These are phyloP conservation scores for Bidens hawaiensis DNA, from an alignment of 140 eudicot species.

Conservation along the genomic window DNA sequence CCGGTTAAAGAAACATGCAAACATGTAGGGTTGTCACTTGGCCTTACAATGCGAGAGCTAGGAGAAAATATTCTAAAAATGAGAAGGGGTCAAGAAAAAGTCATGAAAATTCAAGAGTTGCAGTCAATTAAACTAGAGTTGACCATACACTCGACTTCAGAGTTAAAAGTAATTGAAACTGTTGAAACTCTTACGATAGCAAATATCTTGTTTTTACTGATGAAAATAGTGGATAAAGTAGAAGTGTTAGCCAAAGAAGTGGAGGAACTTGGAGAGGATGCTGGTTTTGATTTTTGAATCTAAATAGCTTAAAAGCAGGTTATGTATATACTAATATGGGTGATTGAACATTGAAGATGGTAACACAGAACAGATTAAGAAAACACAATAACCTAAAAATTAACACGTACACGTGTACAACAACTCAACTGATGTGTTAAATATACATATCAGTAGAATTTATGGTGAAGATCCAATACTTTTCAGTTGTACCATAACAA, in stretches of 20 bases:
- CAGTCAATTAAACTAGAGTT: constrained; percentile 44
- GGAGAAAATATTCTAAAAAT: constrained; percentile 63
- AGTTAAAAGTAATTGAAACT: constrained; percentile 22
- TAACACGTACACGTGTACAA: constrained; percentile 9
- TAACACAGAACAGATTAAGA: not conserved
- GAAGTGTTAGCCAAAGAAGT: constrained; percentile 57
- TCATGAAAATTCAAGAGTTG: constrained; percentile 33
- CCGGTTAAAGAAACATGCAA: constrained; percentile 46
- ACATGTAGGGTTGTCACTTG: constrained; percentile 30
- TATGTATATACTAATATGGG: constrained; percentile 8
- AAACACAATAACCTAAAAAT: constrained; percentile 4
- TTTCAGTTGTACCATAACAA: constrained; percentile 6
- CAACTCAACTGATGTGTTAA: not conserved
- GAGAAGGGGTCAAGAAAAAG: constrained; percentile 41
- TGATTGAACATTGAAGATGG: constrained; percentile 17
- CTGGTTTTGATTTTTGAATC: constrained; percentile 43
- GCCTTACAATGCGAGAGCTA: constrained; percentile 51
- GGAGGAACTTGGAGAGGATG: constrained; percentile 57
- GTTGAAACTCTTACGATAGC: constrained; percentile 53
- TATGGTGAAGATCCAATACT: not conserved
- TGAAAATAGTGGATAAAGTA: constrained; percentile 53
- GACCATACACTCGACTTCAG: constrained; percentile 28
- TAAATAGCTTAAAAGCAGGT: constrained; percentile 19
- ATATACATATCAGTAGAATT: not conserved
- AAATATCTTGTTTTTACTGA: constrained; percentile 48